phyloP scores from a whole-genome alignment of 2,329 filamentous ascomycete species.

The Trichoderma pleuroti region DNA sequence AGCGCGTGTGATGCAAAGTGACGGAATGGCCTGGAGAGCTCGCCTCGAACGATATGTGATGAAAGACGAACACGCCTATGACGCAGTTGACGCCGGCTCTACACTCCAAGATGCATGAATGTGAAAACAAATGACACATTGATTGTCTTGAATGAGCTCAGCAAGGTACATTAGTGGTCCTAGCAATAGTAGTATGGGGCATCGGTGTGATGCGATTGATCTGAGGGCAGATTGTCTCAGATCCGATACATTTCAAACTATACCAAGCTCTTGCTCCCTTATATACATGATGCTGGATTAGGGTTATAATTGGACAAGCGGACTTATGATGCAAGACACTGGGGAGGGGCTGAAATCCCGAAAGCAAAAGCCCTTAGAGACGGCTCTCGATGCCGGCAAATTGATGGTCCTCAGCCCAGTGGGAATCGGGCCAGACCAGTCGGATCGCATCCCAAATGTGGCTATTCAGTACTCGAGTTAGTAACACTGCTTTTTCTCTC shows the following conservation, averaged over 20 bases:
- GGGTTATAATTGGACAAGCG: background rate
- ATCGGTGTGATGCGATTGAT: background rate
- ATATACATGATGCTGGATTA: background rate
- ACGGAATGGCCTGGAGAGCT: conserved; percentile 5
- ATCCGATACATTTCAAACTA: conserved; percentile 3
- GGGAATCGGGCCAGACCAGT: conserved; percentile 84
- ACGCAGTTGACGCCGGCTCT: background rate
- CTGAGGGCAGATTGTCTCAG: conserved; percentile 3
- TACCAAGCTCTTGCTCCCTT: background rate
- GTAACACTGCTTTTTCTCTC: conserved; percentile 24
- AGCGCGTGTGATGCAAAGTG: conserved; percentile 15
- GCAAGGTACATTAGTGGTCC: background rate
- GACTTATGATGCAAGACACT: conserved; percentile 1
- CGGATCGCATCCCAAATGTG: conserved; percentile 94
- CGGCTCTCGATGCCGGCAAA: conserved; percentile 72
- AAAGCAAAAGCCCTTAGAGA: conserved; percentile 49
- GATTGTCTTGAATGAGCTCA: background rate
- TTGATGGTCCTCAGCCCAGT: conserved; percentile 73
- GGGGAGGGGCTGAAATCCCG: background rate
- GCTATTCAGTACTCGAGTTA: conserved; percentile 43
- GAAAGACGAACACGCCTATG: background rate
- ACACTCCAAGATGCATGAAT: background rate
- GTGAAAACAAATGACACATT: background rate
- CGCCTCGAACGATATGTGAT: background rate
- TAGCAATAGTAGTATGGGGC: background rate